These are phyloP conservation scores for Bocquillonia castaneifolia DNA, from an alignment of 441 rosid genomes.

Conservation along the genomic window DNA sequence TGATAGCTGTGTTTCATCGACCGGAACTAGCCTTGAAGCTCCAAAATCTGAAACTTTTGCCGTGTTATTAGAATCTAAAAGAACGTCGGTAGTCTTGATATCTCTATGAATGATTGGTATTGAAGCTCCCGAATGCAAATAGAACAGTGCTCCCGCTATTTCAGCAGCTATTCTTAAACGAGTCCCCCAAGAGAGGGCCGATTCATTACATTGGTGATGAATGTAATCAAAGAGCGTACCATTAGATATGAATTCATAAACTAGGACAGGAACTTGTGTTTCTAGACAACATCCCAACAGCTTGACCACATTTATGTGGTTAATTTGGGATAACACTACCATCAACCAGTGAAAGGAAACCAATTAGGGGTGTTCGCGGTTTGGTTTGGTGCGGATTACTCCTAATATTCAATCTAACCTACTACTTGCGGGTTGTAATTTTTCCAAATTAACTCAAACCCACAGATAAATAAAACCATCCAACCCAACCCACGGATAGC, in stretches of 20 bases:
- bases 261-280: constrained; percentile 33
- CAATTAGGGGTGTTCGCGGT: no score
- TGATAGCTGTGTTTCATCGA: constrained; percentile 27
- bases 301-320: constrained; percentile 35
- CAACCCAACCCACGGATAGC: no score
- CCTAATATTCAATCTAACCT: no score
- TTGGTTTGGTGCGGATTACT: no score
- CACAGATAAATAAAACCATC: no score
- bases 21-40: constrained; percentile 32
- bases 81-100: constrained; percentile 35
- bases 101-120: constrained; percentile 35
- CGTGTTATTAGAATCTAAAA: constrained; percentile 25
- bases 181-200: constrained; percentile 22
- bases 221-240: constrained; percentile 33
- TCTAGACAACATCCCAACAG: constrained; percentile 41
- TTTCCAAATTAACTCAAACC: no score
- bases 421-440: no score
- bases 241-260: constrained; percentile 34
- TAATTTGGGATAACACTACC: constrained; percentile 30
- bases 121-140: constrained; percentile 37
- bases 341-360: no score
- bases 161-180: constrained; percentile 32
- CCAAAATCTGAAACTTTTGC: constrained; percentile 45
- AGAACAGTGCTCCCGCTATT: constrained; percentile 32
- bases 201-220: not conserved